Evolutionary conservation across 352 stramenopile genomes (phyloP), one percentile per base, ranked within the genome.

Genomic region (Phytophthora cryptogea): DNA sequence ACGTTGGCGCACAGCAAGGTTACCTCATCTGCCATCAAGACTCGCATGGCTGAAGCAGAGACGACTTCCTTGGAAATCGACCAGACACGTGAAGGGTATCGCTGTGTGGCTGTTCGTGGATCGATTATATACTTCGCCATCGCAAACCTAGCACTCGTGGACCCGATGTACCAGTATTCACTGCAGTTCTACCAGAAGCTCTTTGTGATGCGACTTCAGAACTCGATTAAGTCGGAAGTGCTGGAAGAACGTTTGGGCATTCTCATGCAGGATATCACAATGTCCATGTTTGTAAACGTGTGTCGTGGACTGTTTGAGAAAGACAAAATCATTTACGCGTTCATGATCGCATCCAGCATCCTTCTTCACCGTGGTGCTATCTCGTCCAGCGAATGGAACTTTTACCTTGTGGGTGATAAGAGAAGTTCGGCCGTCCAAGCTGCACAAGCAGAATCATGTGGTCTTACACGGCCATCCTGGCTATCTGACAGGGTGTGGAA

Each of bases 111-210:
- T 8, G 77, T 94, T 9, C 82, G 93, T 11, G 94, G 92, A 7
- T 96, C 86, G 2, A 89, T 98, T 49, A 91, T 98, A 45, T 98
- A 98, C 74, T 98, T 98, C 66, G 92, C 96, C 10, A 96, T 98
- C 35, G 92, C 94, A 1, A 89, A 88, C 17, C 68, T 98, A 2
- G 90, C 90, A 39, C 74, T 93, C n/a, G 87, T 98, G 8, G 92
- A 98, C 35, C 86, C 90, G 3, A 98, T 98, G 92, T 98, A 98
- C 63, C 91, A 98, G 63, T 98, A 96, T 63, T 98, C 92, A 37
- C 74, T 98, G 14, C 94, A 98, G 57, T 98, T 96, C 49, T 98
- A 97, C 59, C 89, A 96, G 55, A 92, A 95, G 28, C 74, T 98
- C 1, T 98, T 97, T 48, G 82, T 92, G 3, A 88, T 94, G 80